These are phyloP conservation scores for Pichiaceae sp. DNA, from an alignment of 1,139 yeast species.

Conservation along the genomic window DNA sequence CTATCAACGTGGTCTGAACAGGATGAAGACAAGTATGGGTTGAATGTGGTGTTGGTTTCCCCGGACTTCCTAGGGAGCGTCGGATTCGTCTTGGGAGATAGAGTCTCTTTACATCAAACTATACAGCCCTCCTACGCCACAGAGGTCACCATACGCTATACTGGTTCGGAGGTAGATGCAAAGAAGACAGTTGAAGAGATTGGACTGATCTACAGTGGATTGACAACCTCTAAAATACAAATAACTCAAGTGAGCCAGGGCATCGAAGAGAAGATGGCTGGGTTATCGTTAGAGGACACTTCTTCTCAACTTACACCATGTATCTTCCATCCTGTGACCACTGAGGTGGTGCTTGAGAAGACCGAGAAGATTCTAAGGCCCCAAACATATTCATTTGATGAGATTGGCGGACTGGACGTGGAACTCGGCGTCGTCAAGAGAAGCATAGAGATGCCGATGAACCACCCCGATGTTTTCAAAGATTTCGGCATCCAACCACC, in stretches of 20 bases:
- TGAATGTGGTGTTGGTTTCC: constrained; percentile 50
- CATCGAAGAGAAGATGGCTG: constrained; percentile 22
- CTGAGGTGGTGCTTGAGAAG: constrained; percentile 23
- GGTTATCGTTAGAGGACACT: constrained; percentile 19
- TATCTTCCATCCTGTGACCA: constrained; percentile 16
- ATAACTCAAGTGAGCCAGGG: constrained; percentile 17
- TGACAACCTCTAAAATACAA: constrained; percentile 12
- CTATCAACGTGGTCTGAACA: constrained; percentile 35
- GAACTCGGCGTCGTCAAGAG: constrained; percentile 57
- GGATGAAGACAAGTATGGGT: constrained; percentile 31
- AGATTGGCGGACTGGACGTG: constrained; percentile 68
- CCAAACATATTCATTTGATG: constrained; percentile 16
- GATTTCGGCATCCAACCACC: constrained; percentile 90
- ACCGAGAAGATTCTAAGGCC: constrained; percentile 29
- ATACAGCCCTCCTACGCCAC: constrained; percentile 36
- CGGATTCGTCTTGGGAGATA: constrained; percentile 65
- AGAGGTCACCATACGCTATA: constrained; percentile 7
- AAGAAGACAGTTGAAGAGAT: constrained; percentile 15
- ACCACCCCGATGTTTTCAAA: constrained; percentile 66
- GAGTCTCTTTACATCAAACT: constrained; percentile 43
- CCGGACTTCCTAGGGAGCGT: constrained; percentile 39
- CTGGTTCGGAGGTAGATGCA: constrained; percentile 14
- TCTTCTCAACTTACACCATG: constrained; percentile 4
- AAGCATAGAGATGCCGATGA: constrained; percentile 73
- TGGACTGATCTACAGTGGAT: constrained; percentile 17